Evolutionary conservation across 2,329 filamentous ascomycete genomes (phyloP), one percentile per base, ranked within the genome.

Genomic region (Aureobasidium sp.): DNA sequence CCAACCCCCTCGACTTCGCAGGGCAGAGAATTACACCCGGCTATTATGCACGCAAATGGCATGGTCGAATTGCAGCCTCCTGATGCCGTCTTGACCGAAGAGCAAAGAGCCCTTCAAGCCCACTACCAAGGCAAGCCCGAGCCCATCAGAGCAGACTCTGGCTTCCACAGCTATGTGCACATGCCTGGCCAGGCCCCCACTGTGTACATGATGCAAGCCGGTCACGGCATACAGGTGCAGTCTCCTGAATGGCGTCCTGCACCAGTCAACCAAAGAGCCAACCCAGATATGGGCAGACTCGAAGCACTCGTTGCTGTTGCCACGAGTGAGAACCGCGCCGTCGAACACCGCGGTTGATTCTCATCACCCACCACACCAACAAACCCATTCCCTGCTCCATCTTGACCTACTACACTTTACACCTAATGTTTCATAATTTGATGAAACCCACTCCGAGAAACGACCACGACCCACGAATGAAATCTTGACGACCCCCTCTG

Each of bases 271-370:
- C 44, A 17, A 3, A 45, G 70, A 55, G 59, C 69, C 4, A 64
- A 67, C 25, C 70, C 71, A 35, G 75, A 79, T 37, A 77, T 82
- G 75, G 70, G 74, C 44, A 71, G 79, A 34, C 66, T 85, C 4
- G 78, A 84, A 56, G 79, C 81, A 21, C 72, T 85, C 7, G 81
- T 84, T n/a, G 80, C 81, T 4, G 80, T 83, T 37, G 81, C 81
- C 4, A 83, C 81, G 2, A 77, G 76, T 56, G 79, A 82, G 63
- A 74, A 70, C 32, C 44, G 42, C 16, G 52, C 55, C 21, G 32
- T 54, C 47, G 41, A 44, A 21, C 40, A 51, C 42, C 42, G 44
- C 11, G 17, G 41, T 7, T 55, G 30, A 55, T 35, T 10, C 10
- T 6, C 19, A 34, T 17, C 19, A 19, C 2, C 19, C 19, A n/a